Conservation (phyloP, 2,329 filamentous ascomycete species). For the Hymenoscyphus fraxineus region DNA sequence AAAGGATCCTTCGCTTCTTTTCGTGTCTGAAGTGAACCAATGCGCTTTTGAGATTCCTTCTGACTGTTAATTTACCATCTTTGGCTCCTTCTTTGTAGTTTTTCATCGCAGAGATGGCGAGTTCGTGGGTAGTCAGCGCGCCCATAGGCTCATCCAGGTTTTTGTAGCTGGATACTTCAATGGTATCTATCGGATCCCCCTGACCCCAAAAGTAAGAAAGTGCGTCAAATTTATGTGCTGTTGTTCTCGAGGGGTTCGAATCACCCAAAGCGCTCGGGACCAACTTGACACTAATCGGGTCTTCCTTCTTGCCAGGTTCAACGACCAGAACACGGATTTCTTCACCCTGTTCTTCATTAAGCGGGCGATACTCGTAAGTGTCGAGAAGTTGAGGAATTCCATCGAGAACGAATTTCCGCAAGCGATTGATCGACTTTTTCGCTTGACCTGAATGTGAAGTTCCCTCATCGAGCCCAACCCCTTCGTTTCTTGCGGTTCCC, state of each 20-base stretch:
- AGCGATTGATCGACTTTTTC: background rate
- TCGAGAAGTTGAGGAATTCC: background rate
- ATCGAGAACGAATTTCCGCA: background rate
- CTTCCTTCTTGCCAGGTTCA: background rate
- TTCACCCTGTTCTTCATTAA: background rate
- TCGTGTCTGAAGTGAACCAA: background rate
- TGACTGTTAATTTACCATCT: background rate
- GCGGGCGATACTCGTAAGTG: background rate
- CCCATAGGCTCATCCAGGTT: background rate
- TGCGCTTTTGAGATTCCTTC: background rate
- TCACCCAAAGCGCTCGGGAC: background rate
- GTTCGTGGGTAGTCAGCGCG: background rate
- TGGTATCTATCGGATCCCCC: background rate
- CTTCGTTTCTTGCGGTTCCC: background rate
- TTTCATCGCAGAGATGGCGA: background rate
- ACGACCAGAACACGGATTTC: background rate
- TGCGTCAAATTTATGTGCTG: background rate
- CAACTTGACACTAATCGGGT: background rate
- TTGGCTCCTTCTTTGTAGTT: background rate
- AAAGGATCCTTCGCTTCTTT: slow-evolving; percentile 15
- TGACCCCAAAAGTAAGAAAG: slow-evolving; percentile 1
- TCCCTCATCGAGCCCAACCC: background rate
- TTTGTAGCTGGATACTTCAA: background rate
- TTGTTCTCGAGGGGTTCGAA: background rate
- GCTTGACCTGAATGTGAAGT: background rate